Conservation (phyloP, 192 early-diverging fungal genomes). For the Backusella australiensis region DNA sequence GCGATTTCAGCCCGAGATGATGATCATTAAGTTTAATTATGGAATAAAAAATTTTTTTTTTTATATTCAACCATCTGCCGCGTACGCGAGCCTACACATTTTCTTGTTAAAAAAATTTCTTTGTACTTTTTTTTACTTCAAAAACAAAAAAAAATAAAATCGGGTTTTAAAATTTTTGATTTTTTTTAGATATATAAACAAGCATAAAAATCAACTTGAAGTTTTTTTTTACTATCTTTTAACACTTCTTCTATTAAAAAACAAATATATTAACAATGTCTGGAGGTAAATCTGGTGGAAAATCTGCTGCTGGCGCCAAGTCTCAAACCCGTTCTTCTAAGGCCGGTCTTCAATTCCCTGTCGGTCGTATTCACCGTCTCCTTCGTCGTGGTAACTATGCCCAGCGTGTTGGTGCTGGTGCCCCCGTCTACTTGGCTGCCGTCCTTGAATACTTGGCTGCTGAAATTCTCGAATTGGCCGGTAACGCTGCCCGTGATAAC, state of each 20-base stretch:
- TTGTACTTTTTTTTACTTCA: too few relatives aligned
- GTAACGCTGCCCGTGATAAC: constrained; percentile 90
- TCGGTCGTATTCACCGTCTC: constrained; percentile 52
- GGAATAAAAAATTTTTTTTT: too few relatives aligned
- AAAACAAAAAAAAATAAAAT: too few relatives aligned
- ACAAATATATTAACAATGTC: constrained; percentile 45
- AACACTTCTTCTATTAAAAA: background rate
- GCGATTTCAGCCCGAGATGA: constrained; percentile 15
- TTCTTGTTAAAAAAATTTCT: background rate
- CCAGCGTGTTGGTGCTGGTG: constrained; percentile 80
- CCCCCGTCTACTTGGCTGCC: constrained; percentile 84
- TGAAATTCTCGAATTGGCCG: constrained; percentile 90
- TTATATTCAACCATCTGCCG: background rate
- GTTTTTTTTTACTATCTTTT: background rate
- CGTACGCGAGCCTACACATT: background rate
- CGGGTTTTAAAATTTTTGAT: too few relatives aligned
- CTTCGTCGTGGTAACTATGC: constrained; percentile 24
- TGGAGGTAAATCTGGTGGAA: constrained; percentile 75
- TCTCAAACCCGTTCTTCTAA: constrained; percentile 70
- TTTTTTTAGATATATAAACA: background rate
- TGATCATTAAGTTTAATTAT: background rate
- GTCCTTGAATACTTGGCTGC: constrained; percentile 90
- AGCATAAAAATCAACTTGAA: background rate
- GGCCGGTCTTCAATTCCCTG: constrained; percentile 90
- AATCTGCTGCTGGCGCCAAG: constrained; percentile 64